Base-by-base conservation (phyloP, 225 moss, liverwort and hornwort genomes). In the Ulota crispa region DNA sequence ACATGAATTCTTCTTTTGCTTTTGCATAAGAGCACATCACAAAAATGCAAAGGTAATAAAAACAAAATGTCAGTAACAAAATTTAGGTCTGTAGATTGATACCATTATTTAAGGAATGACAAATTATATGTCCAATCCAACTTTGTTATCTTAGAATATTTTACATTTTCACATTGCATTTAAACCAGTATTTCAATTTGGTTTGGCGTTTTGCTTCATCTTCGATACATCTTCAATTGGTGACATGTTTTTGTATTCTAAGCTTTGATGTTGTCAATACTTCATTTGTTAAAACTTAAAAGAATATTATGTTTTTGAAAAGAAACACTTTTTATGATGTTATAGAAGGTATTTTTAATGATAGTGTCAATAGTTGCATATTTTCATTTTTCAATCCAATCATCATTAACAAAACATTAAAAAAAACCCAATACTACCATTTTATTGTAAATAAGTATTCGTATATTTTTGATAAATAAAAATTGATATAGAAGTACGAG, bases 371-470 rank as follows among this genome's bases (percentile, higher is more conserved):
- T 23, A 19, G 19, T 28, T 30, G 5, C 2, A 34, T 32, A 64
- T 8, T 9, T 23, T 23, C 59, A 24, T 24, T 13, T 23, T 0
- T 1, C 2, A 53, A 3, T 14, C 2, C 14, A 2, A 54, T n/a
- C n/a, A 54, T 4, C 1, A 4, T 3, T 1, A 0, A 13, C 0
- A 12, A 32, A 3, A 47, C 10, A 13, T 0, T 9, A 52, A 23
- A 54, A n/a, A n/a, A 32, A 14, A n/a, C 23, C 3, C 7, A 0
- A 31, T 6, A 14, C 6, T 27, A 30, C 16, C 16, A 18, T 18
- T 15, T 50, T 50, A 50, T 50, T 50, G 18, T 16, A 50, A 16
- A 15, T 18, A 50, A 5, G 16, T 50, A 18, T 50, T 16, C 18
- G 5, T 16, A 18, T 50, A 6, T 5, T 16, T 1, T 50, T 18